Base-by-base conservation (phyloP, 2,329 filamentous ascomycete species). In the Proliferodiscus dingleyae region DNA sequence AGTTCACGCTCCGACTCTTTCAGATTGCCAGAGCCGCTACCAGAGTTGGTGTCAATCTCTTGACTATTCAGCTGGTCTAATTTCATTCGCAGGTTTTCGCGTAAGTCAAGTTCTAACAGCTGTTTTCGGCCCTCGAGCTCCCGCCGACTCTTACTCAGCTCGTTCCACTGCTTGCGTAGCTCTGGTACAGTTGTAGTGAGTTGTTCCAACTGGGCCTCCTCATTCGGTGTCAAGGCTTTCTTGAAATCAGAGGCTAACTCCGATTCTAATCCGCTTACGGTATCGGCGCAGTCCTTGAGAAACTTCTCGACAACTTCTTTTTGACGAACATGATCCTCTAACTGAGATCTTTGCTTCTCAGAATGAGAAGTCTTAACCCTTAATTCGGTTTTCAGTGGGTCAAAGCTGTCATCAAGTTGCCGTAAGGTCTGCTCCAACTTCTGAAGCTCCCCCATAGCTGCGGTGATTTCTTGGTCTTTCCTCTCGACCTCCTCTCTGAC, bases 241-340 rank as follows among this genome's bases (percentile, higher is more conserved):
- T 95, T 94, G 71, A 97, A 98, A 19, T 94, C 85, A 1, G 88
- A 87, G 13, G 76, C 75, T 45, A 96, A 68, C 64, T 98, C 94
- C 2, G 82, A 75, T 64, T 95, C 83, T 62, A 89, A 86, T 5
- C 85, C 83, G 38, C 74, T 77, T 46, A 94, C 75, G 54, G 87
- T 86, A 49, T 89, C 84, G 40, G 83, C 78, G 43, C 95, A 77
- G 32, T 82, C 80, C 54, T 87, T 84, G 64, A 96, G 77, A 58
- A 87, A 85, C 52, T 75, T 77, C 54, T 88, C 82, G 23, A 90
- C 82, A 38, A 82, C 81, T 40, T 87, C 82, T 43, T 80, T 78
- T 52, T 77, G 74, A 49, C 66, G 70, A 32, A 70, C 64, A 9
- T 89, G 89, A 18, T 78, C 74, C 45, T 93, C 87, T 1, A 95